Conservation (phyloP, 2,329 filamentous ascomycete species). For the Cladosporium oxysporum region DNA sequence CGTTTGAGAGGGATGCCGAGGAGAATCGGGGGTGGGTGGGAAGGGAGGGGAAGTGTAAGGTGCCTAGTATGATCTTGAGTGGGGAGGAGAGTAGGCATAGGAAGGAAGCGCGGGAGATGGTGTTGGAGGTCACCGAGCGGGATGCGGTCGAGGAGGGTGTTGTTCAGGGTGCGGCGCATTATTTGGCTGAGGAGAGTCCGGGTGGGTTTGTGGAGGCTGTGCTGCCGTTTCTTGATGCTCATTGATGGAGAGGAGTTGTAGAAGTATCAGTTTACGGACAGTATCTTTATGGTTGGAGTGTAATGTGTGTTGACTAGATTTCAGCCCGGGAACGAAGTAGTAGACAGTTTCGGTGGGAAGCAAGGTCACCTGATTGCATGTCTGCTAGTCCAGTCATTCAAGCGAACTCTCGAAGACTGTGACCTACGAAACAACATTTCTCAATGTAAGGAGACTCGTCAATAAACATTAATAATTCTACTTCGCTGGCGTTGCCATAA, state of each 20-base stretch:
- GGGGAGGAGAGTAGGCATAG: constrained; percentile 30
- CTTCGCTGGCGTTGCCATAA: neutral
- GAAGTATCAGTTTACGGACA: too few species aligned
- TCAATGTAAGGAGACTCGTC: neutral
- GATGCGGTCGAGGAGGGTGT: constrained; percentile 25
- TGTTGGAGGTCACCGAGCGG: constrained; percentile 23
- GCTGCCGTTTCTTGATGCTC: constrained; percentile 26
- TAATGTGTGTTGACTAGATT: too few species aligned
- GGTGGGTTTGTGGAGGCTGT: constrained; percentile 36
- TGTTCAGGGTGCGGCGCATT: constrained; percentile 31
- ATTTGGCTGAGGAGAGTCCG: constrained; percentile 41
- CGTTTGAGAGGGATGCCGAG: constrained; percentile 38
- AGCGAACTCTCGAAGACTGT: neutral
- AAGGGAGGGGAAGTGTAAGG: constrained; percentile 31
- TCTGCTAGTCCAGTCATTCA: neutral
- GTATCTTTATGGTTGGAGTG: neutral
- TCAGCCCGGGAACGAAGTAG: too few species aligned
- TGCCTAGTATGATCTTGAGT: constrained; percentile 33
- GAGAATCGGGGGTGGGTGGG: constrained; percentile 30
- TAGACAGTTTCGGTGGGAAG: too few species aligned
- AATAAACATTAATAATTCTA: neutral
- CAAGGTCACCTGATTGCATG: neutral
- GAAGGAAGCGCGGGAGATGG: constrained; percentile 30
- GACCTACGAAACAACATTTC: neutral
- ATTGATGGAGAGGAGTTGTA: neutral